Conservation (phyloP, 306 rosid species). For the Malus domestica region DNA sequence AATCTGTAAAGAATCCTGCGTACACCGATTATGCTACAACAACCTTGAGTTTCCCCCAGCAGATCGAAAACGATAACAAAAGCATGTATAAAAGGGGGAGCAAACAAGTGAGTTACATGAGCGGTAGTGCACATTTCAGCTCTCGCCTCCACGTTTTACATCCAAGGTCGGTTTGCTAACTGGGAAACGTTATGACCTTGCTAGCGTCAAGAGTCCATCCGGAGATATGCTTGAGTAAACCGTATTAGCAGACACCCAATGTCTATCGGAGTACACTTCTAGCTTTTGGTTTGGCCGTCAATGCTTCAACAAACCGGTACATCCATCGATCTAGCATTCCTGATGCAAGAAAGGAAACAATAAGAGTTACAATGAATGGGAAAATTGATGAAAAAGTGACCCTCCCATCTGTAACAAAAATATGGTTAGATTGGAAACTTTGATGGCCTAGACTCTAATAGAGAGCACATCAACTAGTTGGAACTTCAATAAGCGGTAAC, state of each 20-base stretch:
- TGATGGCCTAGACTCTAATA: neutral
- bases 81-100: neutral
- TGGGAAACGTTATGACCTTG: neutral
- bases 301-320: slow-evolving; percentile 67
- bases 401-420: neutral
- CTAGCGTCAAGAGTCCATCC: neutral
- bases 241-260: neutral
- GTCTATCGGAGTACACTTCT: slow-evolving; percentile 40
- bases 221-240: neutral
- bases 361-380: neutral
- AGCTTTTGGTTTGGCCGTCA: slow-evolving; percentile 54
- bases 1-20: neutral
- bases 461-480: neutral
- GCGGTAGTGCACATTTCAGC: neutral
- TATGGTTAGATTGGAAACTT: neutral
- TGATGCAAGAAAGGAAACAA: slow-evolving; percentile 10
- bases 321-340: slow-evolving; percentile 98
- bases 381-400: neutral
- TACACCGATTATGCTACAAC: slow-evolving; percentile 1
- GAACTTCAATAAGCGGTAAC: neutral
- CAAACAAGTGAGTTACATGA: slow-evolving; percentile 2
- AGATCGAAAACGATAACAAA: neutral
- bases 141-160: slow-evolving; percentile 4
- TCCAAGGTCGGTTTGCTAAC: slow-evolving; percentile 7
- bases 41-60: slow-evolving; percentile 4